phyloP scores from a whole-genome alignment of 2,329 filamentous ascomycete species.

The Rugonectria rugulosa region DNA sequence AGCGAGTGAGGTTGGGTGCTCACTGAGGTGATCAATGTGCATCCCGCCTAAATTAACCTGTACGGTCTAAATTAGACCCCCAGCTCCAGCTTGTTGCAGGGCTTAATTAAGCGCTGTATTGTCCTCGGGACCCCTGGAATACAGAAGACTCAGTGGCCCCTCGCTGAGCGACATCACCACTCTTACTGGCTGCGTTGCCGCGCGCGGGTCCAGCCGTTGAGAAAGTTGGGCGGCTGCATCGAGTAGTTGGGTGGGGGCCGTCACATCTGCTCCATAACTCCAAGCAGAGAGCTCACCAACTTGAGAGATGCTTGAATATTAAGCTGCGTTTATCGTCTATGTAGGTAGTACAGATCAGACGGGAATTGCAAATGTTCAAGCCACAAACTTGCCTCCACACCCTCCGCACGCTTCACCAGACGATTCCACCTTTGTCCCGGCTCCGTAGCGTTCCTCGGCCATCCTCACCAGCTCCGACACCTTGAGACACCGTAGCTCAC shows the following conservation, averaged over 20 bases:
- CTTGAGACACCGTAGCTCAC: slow-evolving; percentile 59
- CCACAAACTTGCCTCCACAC: slow-evolving; percentile 53
- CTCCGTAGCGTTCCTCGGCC: slow-evolving; percentile 41
- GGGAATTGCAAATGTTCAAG: slow-evolving; percentile 31
- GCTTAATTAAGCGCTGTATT: background rate
- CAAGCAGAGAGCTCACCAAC: no score
- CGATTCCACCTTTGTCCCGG: slow-evolving; percentile 39
- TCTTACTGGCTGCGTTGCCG: slow-evolving; percentile 18
- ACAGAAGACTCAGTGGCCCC: no score
- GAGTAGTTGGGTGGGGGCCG: background rate
- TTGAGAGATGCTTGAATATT: no score
- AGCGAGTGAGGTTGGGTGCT: no score
- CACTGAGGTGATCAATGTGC: no score
- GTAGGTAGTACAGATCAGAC: no score
- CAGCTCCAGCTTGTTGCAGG: background rate
- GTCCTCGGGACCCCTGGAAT: background rate
- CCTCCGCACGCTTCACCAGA: slow-evolving; percentile 48
- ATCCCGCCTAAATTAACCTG: no score
- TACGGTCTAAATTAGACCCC: no score
- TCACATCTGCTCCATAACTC: background rate
- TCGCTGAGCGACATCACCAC: no score
- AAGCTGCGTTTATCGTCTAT: no score
- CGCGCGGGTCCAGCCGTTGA: background rate
- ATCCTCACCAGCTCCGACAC: slow-evolving; percentile 50
- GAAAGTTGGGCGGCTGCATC: background rate